Base-by-base conservation (phyloP, 129 eudicot species). In the Sambucus nigra region DNA sequence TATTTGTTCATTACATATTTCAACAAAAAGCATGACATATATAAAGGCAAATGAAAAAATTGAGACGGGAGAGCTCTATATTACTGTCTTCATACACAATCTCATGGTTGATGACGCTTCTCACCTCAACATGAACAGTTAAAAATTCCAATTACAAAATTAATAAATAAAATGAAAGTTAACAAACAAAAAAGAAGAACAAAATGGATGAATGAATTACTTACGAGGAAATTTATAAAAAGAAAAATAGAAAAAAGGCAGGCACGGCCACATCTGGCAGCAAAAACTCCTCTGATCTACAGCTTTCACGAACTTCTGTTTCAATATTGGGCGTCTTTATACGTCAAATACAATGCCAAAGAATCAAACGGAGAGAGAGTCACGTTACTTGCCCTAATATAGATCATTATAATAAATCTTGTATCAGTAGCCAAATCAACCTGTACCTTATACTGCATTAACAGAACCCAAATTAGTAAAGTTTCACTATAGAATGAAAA, bases 211-310 rank as follows among this genome's bases (percentile, higher is more conserved):
- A 76, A 71, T 56, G 76, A 79, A 79, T 78, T 55, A 66, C 63
- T 75, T 66, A 63, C n/a, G n/a, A n/a, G n/a, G n/a, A 77, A 45
- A 42, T 48, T 57, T 61, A 62, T 73, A 70, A 72, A 49, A 63
- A 40, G 51, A 32, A 29, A 16, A n/a, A n/a, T n/a, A n/a, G n/a
- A n/a, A n/a, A n/a, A n/a, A n/a, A n/a, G n/a, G n/a, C n/a, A n/a
- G n/a, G 42, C 33, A 26, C 42, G 67, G 52, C 66, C 27, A 65
- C 51, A 58, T 57, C 72, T 62, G 75, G 71, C n/a, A n/a, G 54
- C 70, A 72, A 72, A 73, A 70, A 66, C 57, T 53, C 53, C 70
- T 60, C 64, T 60, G 53, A 71, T 78, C 80, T 71, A 81, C 76
- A 72, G 55, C 61, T 60, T 56, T 61, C 73, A 66, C 55, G 53